phyloP scores from a whole-genome alignment of 768 basidiomycete genomes.

The Coprinellus micaceus region DNA sequence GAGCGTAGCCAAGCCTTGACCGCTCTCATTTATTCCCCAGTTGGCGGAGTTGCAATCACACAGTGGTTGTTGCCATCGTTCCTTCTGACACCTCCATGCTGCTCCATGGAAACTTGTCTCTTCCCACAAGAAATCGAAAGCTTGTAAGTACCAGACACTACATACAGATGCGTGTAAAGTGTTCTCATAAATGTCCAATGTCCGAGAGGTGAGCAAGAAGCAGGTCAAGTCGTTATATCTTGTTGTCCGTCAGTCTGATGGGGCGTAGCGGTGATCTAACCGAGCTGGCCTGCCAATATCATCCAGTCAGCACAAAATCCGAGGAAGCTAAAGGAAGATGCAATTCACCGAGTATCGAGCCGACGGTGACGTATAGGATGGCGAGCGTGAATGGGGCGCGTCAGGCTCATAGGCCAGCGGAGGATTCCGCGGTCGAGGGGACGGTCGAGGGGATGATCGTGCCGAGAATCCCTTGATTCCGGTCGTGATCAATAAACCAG shows the following conservation, averaged over 20 bases:
- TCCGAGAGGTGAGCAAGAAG: neutral
- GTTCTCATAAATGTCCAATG: neutral
- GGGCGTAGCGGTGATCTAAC: neutral
- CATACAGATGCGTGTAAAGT: neutral
- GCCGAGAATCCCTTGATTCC: too few species aligned
- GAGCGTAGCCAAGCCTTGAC: neutral
- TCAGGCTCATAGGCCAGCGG: too few species aligned
- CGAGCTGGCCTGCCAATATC: neutral
- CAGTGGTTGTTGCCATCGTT: conserved; percentile 3
- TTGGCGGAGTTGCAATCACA: conserved; percentile 5
- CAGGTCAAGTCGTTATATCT: neutral
- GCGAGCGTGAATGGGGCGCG: too few species aligned
- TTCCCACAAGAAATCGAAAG: neutral
- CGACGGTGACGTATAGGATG: too few species aligned
- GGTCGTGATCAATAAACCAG: neutral
- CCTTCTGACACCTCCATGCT: neutral
- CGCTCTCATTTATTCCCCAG: neutral
- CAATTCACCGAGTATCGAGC: too few species aligned
- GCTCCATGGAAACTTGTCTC: neutral
- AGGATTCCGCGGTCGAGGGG: too few species aligned
- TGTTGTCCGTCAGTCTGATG: neutral
- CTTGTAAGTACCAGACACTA: neutral
- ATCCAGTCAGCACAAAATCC: neutral
- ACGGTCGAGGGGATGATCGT: too few species aligned
- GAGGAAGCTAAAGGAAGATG: too few species aligned